These are phyloP conservation scores for Hymenoscyphus fructigenus DNA, from an alignment of 2,329 filamentous ascomycete species.

Conservation along the genomic window DNA sequence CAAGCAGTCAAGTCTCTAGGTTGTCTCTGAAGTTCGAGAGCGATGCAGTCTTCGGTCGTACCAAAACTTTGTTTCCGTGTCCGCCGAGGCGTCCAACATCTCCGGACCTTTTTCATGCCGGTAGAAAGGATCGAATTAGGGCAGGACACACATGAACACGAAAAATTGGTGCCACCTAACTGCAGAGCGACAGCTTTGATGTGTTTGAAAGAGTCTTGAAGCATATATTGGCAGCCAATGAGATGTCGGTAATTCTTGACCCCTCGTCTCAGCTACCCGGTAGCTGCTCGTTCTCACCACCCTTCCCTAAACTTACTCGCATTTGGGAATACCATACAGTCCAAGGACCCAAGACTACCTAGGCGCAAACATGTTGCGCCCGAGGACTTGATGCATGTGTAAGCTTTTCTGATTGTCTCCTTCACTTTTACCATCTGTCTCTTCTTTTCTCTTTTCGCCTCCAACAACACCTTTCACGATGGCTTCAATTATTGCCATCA, in stretches of 20 bases:
- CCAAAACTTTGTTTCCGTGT: neutral
- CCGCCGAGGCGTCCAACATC: neutral
- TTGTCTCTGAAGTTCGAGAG: neutral
- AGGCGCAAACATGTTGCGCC: neutral
- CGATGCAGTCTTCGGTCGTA: neutral
- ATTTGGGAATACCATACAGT: neutral
- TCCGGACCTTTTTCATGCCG: neutral
- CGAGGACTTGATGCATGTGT: neutral
- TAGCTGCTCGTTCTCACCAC: neutral
- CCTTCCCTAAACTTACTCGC: neutral
- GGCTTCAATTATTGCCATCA: constrained; percentile 26
- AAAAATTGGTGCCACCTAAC: neutral
- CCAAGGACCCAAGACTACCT: neutral
- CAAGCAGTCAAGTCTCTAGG: no score
- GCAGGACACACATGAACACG: neutral
- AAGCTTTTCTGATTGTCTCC: neutral
- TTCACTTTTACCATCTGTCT: neutral
- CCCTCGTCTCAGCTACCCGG: constrained; percentile 1
- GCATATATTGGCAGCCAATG: neutral
- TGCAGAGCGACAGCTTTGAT: neutral
- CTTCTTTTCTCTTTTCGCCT: neutral
- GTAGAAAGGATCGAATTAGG: neutral
- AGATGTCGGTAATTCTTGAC: neutral
- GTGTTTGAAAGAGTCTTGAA: neutral
- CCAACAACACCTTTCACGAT: constrained; percentile 17